These are phyloP conservation scores for Penicillium paneum DNA, from an alignment of 2,329 filamentous ascomycete genomes.

Conservation along the genomic window DNA sequence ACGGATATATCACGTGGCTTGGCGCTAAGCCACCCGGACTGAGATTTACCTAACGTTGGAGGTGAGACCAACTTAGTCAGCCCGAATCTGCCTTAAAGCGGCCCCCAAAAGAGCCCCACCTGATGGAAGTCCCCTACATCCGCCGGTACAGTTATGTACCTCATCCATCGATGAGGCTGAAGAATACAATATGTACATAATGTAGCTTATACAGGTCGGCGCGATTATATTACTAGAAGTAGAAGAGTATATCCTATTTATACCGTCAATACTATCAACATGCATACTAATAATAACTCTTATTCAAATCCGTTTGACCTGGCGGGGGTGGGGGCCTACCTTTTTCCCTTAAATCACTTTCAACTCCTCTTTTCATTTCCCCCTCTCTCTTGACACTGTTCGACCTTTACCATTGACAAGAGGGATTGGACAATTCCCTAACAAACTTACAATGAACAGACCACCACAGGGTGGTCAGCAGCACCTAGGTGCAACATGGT, in stretches of 20 bases:
- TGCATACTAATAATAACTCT: not conserved
- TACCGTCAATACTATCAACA: not conserved
- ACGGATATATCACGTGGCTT: no score
- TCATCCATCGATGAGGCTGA: no score
- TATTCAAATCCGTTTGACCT: not conserved
- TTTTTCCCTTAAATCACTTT: not conserved
- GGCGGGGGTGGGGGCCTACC: not conserved
- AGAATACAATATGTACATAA: no score
- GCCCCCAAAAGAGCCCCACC: no score
- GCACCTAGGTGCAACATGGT: conserved; percentile 60
- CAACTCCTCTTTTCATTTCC: not conserved
- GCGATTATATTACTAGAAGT: no score
- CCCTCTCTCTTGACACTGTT: not conserved
- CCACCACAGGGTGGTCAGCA: conserved; percentile 40
- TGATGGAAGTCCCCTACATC: no score
- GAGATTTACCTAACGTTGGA: no score
- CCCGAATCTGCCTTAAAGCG: no score
- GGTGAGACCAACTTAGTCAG: no score
- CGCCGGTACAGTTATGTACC: no score
- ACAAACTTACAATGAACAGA: conserved; percentile 32
- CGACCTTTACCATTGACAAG: not conserved
- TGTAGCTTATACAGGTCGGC: no score
- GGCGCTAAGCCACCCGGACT: no score
- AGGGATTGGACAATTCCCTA: not conserved
- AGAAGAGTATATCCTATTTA: not conserved